Evolutionary conservation across 805 yeast genomes (phyloP).

Genomic region (Dipodascus albidus): DNA sequence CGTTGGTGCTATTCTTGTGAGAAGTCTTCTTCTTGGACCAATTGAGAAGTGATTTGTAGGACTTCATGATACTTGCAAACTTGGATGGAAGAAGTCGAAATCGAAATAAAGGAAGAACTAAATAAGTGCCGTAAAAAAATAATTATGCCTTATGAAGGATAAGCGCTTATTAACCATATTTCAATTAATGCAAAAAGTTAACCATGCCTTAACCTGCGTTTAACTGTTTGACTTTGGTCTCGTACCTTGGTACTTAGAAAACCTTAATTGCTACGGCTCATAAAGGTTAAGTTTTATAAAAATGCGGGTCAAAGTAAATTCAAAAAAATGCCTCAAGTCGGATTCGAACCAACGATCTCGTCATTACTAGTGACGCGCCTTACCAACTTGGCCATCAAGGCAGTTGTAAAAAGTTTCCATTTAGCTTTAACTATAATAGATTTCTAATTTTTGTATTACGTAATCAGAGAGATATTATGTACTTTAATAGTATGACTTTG

Average conservation of each 20-base stretch:
- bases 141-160: no score
- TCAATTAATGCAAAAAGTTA: neutral
- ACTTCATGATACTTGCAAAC: neutral
- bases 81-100: neutral
- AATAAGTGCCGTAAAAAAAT: neutral
- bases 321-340: constrained; percentile 45
- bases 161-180: no score
- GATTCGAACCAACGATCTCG: constrained; percentile 69
- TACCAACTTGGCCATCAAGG: constrained; percentile 55
- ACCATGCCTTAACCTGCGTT: neutral
- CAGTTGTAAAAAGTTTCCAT: constrained; percentile 12
- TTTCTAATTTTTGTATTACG: no score
- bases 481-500: no score
- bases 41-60: neutral
- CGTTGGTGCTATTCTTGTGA: neutral
- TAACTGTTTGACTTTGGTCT: neutral
- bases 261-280: neutral
- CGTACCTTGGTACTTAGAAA: neutral
- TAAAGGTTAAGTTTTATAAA: no score
- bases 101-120: neutral
- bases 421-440: no score
- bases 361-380: constrained; percentile 82
- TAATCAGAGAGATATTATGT: no score
- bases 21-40: neutral
- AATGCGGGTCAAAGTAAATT: constrained; percentile 3